Base-by-base conservation (phyloP, 2,329 filamentous ascomycete species). In the Colletotrichum sp. region DNA sequence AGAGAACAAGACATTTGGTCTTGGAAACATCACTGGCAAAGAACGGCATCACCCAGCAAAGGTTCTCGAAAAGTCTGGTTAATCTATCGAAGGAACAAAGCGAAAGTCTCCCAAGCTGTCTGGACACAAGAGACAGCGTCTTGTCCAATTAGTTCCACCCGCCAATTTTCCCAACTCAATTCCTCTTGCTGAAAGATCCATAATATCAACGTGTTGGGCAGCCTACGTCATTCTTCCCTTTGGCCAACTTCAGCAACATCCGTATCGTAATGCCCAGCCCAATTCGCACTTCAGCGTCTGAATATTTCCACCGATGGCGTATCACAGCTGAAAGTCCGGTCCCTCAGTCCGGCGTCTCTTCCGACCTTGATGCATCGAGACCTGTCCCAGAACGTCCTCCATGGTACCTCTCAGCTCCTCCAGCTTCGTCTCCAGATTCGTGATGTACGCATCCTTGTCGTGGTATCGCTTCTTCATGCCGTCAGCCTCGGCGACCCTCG, bases 311-410 rank as follows among this genome's bases (percentile, higher is more conserved):
- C 5, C 16, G 5, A 10, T n/a, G 8, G 2, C 8, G 0, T 5
- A 43, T 43, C 16, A 61, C 18, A 28, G 1, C 34, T 63, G 55
- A 43, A 64, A 69, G 24, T 69, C 71, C 5, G 66, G 36, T 8
- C 65, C 65, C 36, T 73, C 71, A 2, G 66, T 73, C 1, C 71
- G 24, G 4, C 71, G 36, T 30, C 71, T 21, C 71, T 73, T 73
- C 6, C 58, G 28, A 2, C 66, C 65, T 21, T 69, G 71, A 8
- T 73, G 43, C 16, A 43, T 12, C 38, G 71, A 73, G 4, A 73
- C 71, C 24, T 24, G 28, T 1, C 57, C 55, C 0, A 69, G 38
- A 7, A 69, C n/a, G 2, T 12, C 15, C 30, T 73, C 71, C 65
- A 73, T 63, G 2, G 7, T 30, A 2, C 57, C 38, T 1, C 57